Evolutionary conservation across 495 filamentous ascomycete genomes (phyloP), one percentile per base, ranked within the genome.

Genomic region (Schizothecium vesticola): DNA sequence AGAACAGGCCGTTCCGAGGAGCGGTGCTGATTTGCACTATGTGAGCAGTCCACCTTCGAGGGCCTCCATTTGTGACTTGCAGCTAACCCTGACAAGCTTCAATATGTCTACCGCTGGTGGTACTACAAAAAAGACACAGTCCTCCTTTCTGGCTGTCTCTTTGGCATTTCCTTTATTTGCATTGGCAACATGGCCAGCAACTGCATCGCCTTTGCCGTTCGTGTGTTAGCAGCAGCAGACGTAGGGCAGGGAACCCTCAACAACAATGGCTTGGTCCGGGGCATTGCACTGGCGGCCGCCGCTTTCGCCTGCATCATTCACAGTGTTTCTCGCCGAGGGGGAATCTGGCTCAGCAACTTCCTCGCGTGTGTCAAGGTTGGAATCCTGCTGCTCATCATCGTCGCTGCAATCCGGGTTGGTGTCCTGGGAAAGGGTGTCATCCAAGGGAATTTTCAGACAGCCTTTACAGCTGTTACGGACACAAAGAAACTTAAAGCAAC

Each of bases 11-110:
- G 78, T 85, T 12, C 82, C 82, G 13, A 75, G 84, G 24, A 83
- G 75, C 66, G 85, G 85, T 19, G 85, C 84, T 8, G 80, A 81
- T 56, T 77, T 84, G 61, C 85, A 87, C 70, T 87, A 86, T 70
- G 80, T 85, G 62, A 72, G 79, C 73, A n/a, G 7, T 31, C 26
- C 19, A 6, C 23, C 13, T 43, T 36, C 56, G 29, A 59, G 36
- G n/a, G 3, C 56, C 25, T 57, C 22, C 23, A 61, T 60, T 67
- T 19, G n/a, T n/a, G n/a, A n/a, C n/a, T n/a, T n/a, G n/a, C 55
- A 64, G 11, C 61, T n/a, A 23, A 7, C 61, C 51, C 33, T 36
- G 28, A 24, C 16, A 57, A 85, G 81, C 73, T 84, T n/a, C 76
- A 85, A 73, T 82, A 80, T 60, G 72, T 83, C 11, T 83, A 76